phyloP scores from a whole-genome alignment of 75 land plant genomes.

The Ceratopteris richardii region DNA sequence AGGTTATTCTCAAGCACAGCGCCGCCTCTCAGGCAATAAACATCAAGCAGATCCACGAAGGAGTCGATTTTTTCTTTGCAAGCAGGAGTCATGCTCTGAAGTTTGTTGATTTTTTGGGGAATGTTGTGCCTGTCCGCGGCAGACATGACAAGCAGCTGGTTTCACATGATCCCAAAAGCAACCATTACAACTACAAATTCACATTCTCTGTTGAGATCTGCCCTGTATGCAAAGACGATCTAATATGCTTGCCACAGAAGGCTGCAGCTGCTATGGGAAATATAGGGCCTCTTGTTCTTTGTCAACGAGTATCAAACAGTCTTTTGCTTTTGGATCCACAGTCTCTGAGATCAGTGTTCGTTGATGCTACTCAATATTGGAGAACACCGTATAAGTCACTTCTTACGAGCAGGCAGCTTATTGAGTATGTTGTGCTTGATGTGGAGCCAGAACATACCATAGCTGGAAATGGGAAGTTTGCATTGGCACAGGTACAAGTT shows the following conservation, averaged over 20 bases:
- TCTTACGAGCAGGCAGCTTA: constrained; percentile 56
- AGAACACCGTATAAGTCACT: constrained; percentile 39
- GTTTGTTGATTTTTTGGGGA: constrained; percentile 49
- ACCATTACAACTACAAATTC: constrained; percentile 60
- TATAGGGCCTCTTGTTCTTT: constrained; percentile 62
- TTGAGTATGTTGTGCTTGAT: constrained; percentile 63
- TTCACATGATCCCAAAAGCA: constrained; percentile 76
- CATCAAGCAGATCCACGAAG: constrained; percentile 49
- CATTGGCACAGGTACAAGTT: constrained; percentile 51
- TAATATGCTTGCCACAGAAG: constrained; percentile 64
- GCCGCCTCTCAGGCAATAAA: constrained; percentile 49
- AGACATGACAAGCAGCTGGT: constrained; percentile 64
- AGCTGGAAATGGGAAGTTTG: constrained; percentile 37
- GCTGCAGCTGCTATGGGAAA: constrained; percentile 51
- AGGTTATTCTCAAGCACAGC: constrained; percentile 64
- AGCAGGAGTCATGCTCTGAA: constrained; percentile 55
- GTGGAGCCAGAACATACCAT: constrained; percentile 33
- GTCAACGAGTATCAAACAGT: constrained; percentile 52
- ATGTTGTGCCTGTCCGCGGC: constrained; percentile 38
- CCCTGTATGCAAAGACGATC: constrained; percentile 75
- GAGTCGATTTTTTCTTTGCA: constrained; percentile 67
- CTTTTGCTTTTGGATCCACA: constrained; percentile 54
- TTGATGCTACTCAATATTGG: constrained; percentile 74
- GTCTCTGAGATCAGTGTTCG: constrained; percentile 38
- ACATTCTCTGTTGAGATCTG: constrained; percentile 73